These are phyloP conservation scores for Aspergillus hortae DNA, from an alignment of 2,329 filamentous ascomycete species.

Conservation along the genomic window DNA sequence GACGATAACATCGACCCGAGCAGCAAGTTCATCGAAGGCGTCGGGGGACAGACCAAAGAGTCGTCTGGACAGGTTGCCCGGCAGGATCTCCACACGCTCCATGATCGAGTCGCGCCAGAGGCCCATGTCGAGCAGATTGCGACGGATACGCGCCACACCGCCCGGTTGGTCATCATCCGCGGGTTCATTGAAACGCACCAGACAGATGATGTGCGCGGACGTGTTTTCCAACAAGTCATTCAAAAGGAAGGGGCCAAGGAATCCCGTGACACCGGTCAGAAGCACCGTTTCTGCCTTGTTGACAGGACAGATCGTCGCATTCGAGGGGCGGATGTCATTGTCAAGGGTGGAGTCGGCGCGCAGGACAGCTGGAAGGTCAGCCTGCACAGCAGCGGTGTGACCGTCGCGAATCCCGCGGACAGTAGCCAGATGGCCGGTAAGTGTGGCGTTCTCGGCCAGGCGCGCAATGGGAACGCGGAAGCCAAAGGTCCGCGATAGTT, in stretches of 20 bases:
- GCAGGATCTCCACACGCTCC: constrained; percentile 72
- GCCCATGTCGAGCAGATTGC: constrained; percentile 73
- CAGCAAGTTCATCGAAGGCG: constrained; percentile 62
- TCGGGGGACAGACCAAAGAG: constrained; percentile 65
- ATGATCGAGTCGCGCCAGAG: constrained; percentile 74
- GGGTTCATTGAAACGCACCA: constrained; percentile 70
- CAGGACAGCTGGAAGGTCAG: constrained; percentile 67
- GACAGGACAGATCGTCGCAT: constrained; percentile 55
- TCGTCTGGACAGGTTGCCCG: constrained; percentile 67
- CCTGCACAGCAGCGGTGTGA: constrained; percentile 70
- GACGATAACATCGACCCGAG: constrained; percentile 67
- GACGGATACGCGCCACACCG: constrained; percentile 68
- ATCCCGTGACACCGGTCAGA: constrained; percentile 72
- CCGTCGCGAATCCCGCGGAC: constrained; percentile 69
- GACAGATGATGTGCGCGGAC: constrained; percentile 65
- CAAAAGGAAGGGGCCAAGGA: constrained; percentile 71
- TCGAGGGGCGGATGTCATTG: constrained; percentile 60
- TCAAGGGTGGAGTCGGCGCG: constrained; percentile 65
- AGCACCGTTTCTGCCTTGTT: constrained; percentile 66
- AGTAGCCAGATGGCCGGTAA: constrained; percentile 68
- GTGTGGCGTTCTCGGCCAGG: constrained; percentile 67
- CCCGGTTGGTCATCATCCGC: constrained; percentile 60
- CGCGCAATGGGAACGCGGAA: constrained; percentile 69
- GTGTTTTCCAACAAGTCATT: constrained; percentile 65
- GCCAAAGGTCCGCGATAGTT: constrained; percentile 65